Conservation (phyloP, 805 yeast species). For the Yarrowia sp. region DNA sequence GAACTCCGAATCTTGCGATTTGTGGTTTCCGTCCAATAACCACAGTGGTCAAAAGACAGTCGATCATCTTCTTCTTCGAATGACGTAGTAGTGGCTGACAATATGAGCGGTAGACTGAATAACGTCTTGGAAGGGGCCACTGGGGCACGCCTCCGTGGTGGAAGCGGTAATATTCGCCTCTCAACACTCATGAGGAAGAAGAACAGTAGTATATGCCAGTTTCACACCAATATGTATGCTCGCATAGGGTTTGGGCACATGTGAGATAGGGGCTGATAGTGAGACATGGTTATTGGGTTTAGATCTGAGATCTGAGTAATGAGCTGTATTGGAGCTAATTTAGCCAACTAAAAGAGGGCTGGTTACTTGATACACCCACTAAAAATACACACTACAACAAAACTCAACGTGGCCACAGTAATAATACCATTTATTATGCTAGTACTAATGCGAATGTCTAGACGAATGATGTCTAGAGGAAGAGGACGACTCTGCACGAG, state of each 20-base stretch:
- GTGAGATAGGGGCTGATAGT: conserved; percentile 17
- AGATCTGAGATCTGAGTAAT: no score
- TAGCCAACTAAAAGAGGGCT: no score
- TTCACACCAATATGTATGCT: not conserved
- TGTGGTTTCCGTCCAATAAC: not conserved
- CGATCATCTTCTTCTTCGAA: conserved; percentile 6
- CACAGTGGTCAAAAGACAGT: conserved; percentile 9
- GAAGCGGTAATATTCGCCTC: conserved; percentile 22
- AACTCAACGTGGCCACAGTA: no score
- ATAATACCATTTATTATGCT: conserved; percentile 25
- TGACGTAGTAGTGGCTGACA: not conserved
- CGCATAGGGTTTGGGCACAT: conserved; percentile 25
- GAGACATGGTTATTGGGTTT: not conserved
- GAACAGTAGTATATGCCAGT: not conserved
- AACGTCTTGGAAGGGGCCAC: not conserved
- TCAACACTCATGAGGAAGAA: conserved; percentile 13
- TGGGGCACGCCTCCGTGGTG: not conserved
- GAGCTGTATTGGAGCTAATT: no score
- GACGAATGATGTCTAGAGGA: conserved; percentile 19
- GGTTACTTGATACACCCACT: no score
- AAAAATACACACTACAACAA: no score
- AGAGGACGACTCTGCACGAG: conserved; percentile 5
- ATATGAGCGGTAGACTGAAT: not conserved
- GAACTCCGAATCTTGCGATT: conserved; percentile 8
- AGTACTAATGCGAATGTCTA: conserved; percentile 17